Conservation (phyloP, 345 rosid species). For the Nephelium lappaceum region DNA sequence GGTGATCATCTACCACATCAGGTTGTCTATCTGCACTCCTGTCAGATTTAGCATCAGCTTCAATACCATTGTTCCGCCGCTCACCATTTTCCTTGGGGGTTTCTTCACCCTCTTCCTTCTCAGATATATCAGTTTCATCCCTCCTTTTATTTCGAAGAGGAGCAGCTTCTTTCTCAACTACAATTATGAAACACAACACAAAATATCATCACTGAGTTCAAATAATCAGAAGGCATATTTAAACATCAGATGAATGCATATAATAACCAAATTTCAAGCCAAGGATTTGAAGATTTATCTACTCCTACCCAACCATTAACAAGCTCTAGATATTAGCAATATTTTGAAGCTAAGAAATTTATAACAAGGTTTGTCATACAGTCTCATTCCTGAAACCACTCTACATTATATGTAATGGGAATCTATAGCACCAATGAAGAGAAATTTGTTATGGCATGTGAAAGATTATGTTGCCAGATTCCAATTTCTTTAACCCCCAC, state of each 20-base stretch:
- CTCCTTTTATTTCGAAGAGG: slow-evolving; percentile 39
- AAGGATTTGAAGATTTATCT: neutral
- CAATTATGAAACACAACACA: slow-evolving; percentile 4
- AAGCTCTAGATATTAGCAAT: neutral
- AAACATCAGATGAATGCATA: neutral
- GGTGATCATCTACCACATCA: slow-evolving; percentile 79
- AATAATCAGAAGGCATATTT: neutral
- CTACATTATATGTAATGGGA: neutral
- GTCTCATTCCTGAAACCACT: neutral
- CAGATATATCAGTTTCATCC: slow-evolving; percentile 47
- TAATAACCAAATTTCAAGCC: neutral
- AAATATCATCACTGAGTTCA: neutral
- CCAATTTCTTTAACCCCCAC: neutral
- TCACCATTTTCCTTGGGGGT: slow-evolving; percentile 66
- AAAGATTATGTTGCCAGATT: neutral
- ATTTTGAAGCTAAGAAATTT: neutral
- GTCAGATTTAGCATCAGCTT: slow-evolving; percentile 46
- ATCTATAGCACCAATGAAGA: neutral
- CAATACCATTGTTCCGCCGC: slow-evolving; percentile 51
- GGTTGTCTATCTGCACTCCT: slow-evolving; percentile 74
- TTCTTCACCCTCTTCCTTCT: slow-evolving; percentile 47
- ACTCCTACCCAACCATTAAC: neutral
- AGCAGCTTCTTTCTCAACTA: slow-evolving; percentile 49
- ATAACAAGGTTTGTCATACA: neutral
- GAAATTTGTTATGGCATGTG: neutral